These are phyloP conservation scores for Astragalus glycyphyllos DNA, from an alignment of 306 rosid species.

Conservation along the genomic window DNA sequence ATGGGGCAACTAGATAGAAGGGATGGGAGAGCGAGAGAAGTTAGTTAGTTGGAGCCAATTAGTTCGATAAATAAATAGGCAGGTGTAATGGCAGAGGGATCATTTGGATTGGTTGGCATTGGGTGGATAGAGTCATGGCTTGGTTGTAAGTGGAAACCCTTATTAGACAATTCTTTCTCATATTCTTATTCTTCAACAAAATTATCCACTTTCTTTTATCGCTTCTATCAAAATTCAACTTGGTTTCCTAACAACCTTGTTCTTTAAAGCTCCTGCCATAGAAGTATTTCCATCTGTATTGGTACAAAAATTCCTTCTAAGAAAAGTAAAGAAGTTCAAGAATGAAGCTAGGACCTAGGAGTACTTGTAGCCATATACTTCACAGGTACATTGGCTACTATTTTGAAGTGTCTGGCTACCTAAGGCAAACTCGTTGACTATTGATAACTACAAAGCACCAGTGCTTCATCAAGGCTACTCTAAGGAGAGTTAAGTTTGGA, in stretches of 20 bases:
- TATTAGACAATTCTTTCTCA: not conserved
- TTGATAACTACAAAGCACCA: not conserved
- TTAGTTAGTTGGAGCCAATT: not conserved
- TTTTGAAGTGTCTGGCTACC: not conserved
- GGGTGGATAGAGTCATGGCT: not conserved
- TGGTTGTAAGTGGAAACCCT: not conserved
- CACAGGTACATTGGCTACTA: no score
- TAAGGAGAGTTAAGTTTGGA: not conserved
- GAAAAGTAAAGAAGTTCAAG: no score
- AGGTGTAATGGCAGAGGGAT: not conserved
- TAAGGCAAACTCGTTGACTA: not conserved
- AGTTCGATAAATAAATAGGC: not conserved
- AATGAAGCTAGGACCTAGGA: not conserved
- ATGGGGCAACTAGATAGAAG: not conserved
- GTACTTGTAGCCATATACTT: no score
- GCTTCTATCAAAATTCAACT: not conserved
- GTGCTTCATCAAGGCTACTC: not conserved
- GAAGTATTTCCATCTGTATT: not conserved
- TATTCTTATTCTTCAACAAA: not conserved
- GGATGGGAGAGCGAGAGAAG: not conserved
- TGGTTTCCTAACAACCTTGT: not conserved
- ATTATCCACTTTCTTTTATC: not conserved
- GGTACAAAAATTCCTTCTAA: not conserved
- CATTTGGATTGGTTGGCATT: not conserved
- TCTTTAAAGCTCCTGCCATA: conserved; percentile 6